Base-by-base conservation (phyloP, 495 filamentous ascomycete genomes). In the Rhypophila decipiens region DNA sequence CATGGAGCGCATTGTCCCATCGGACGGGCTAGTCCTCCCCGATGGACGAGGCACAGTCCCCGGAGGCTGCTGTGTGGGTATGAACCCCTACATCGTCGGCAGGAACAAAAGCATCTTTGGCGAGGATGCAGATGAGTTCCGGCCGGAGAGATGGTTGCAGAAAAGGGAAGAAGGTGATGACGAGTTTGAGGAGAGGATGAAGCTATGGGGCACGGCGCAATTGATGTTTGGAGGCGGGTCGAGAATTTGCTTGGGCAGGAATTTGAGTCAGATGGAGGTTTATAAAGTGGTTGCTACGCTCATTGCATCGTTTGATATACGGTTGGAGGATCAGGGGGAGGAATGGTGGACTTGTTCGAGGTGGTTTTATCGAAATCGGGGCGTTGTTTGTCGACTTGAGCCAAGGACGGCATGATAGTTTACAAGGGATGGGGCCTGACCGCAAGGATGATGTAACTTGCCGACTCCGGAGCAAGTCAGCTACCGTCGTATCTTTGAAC, bases 271-370 rank as follows among this genome's bases (percentile, higher is more conserved):
- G 61, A 57, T 86, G 57, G 83, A 87, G 67, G 71, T 85, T 21
- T 78, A 79, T 50, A 86, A 86, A 60, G 55, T 85, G 5, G 73
- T 84, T 42, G 77, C 82, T 27, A 78, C 76, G 46, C 68, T 86
- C 44, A 67, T 85, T 47, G 41, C 45, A 61, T 74, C 24, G 59
- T 73, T 44, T 83, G 76, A 82, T 36, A 57, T 62, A 12, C 56
- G 40, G 48, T 10, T 59, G 44, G 35, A 21, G 34, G 49, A 62
- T 33, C 42, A 29, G 2, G 24, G 52, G 10, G 51, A 55, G 53
- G 17, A 29, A 21, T 62, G 50, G 59, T 58, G 52, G 52, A 47
- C 49, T 5, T 47, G 45, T 2, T 47, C 45, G 23, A 46, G 52
- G 46, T 58, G 56, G 52, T 56, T 58, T 41, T 56, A 52, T 23